Percentiles rank a stretch among this genome's conserved stretches.
These are phyloP conservation scores for Plasmodium yoelii DNA, from an alignment of 169 alveolate genomes.

Conservation along the genomic window DNA sequence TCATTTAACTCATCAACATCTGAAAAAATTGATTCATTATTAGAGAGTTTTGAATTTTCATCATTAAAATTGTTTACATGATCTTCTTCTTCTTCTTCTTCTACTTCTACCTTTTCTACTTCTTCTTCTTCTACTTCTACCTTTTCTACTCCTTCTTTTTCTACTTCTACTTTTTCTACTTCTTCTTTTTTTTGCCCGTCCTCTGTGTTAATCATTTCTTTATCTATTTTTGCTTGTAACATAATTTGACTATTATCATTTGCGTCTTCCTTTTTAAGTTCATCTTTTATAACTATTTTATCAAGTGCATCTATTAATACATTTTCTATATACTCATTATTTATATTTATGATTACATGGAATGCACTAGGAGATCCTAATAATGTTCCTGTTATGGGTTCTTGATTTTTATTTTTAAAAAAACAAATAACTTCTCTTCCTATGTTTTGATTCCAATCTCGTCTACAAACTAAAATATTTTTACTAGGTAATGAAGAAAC, in stretches of 20 bases:
- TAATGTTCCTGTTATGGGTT: conserved; percentile 75
- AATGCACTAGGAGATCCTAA: conserved; percentile 81
- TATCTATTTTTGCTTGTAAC: not conserved
- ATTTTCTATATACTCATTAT: conserved; percentile 62
- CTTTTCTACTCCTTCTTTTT: too few species aligned
- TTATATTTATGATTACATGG: conserved; percentile 72
- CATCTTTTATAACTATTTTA: conserved; percentile 25
- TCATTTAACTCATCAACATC: not conserved
- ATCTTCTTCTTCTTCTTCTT: not conserved
- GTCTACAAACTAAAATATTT: conserved; percentile 77
- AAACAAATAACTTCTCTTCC: conserved; percentile 80
- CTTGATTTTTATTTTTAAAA: conserved; percentile 71
- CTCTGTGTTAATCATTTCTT: not conserved
- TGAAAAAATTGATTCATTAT: too few species aligned
- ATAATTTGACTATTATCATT: not conserved
- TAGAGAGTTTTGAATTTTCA: not conserved
- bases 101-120: too few species aligned
- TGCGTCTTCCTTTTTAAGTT: not conserved
- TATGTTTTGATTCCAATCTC: conserved; percentile 81
- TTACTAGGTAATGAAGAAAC: conserved; percentile 32
- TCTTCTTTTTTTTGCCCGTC: not conserved
- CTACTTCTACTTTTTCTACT: not conserved
- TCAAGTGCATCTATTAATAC: conserved; percentile 8
- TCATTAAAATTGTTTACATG: not conserved
- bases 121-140: not conserved